Evolutionary conservation across 2,329 filamentous ascomycete genomes (phyloP).

Genomic region (Phialophora verrucosa): DNA sequence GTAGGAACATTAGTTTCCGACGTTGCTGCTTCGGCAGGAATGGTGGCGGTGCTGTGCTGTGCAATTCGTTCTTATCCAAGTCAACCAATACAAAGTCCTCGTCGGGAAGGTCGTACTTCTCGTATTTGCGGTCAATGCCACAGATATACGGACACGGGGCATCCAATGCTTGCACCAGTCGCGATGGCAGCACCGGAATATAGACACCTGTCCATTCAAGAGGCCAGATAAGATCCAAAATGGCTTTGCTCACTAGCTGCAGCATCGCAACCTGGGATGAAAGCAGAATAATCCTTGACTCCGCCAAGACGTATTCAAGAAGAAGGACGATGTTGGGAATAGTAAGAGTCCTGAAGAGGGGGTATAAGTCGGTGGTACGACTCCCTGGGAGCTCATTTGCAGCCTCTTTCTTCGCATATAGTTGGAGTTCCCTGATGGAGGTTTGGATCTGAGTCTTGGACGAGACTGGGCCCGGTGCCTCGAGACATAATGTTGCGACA

Average conservation of each 20-base stretch:
- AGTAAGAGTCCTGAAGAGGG: constrained; percentile 86
- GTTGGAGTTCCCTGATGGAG: constrained; percentile 81
- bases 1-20: constrained; percentile 82
- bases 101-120: constrained; percentile 82
- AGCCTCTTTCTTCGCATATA: constrained; percentile 93
- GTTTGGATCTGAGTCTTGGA: constrained; percentile 97
- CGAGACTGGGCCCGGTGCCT: constrained; percentile 87
- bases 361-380: constrained; percentile 88
- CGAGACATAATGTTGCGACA: constrained; percentile 94
- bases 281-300: constrained; percentile 93
- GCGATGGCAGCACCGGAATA: constrained; percentile 86
- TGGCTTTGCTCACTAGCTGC: constrained; percentile 86
- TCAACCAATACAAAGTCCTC: constrained; percentile 97
- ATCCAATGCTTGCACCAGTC: constrained; percentile 86
- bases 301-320: constrained; percentile 89
- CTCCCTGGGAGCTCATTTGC: constrained; percentile 91
- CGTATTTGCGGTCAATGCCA: constrained; percentile 90
- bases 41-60: constrained; percentile 78
- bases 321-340: constrained; percentile 90
- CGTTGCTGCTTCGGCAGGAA: constrained; percentile 85
- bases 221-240: constrained; percentile 84
- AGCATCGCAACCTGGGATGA: constrained; percentile 97
- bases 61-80: constrained; percentile 86
- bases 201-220: constrained; percentile 92
- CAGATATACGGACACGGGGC: constrained; percentile 97